Percentiles rank a stretch among this genome's conserved stretches.
phyloP scores from a whole-genome alignment of 352 stramenopile genomes.

The Globisporangium abappressorium region DNA sequence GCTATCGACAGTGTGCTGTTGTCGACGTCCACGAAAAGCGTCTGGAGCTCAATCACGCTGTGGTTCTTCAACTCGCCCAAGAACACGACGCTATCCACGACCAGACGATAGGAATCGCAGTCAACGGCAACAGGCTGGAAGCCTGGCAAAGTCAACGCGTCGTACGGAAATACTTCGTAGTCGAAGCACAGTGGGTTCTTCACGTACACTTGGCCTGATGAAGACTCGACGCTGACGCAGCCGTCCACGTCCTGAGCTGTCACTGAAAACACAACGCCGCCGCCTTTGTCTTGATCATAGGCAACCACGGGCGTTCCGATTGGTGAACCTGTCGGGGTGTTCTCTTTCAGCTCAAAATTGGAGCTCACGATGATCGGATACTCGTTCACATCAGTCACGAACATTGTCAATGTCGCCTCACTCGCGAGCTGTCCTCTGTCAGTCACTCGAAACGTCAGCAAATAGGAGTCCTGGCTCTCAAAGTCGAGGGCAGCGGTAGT shows the following conservation, averaged over 20 bases:
- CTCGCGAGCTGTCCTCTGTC: constrained; percentile 26
- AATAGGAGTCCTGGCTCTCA: constrained; percentile 20
- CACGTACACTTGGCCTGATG: constrained; percentile 41
- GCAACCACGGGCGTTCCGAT: constrained; percentile 17
- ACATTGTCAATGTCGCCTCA: constrained; percentile 31
- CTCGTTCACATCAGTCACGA: constrained; percentile 50
- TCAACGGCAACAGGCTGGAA: constrained; percentile 4
- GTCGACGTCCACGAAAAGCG: neutral
- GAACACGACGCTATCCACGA: constrained; percentile 3
- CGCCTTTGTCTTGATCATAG: constrained; percentile 15
- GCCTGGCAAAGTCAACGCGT: constrained; percentile 11
- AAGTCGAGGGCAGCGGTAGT: constrained; percentile 10
- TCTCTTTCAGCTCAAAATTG: constrained; percentile 30
- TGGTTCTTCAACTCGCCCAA: constrained; percentile 7
- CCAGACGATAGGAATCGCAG: constrained; percentile 1
- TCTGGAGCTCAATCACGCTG: constrained; percentile 7
- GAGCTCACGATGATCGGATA: constrained; percentile 29
- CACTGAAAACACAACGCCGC: constrained; percentile 25
- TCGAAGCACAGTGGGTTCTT: constrained; percentile 40
- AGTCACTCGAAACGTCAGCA: constrained; percentile 25
- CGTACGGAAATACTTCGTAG: constrained; percentile 40
- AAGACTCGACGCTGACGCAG: constrained; percentile 34
- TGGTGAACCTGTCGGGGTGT: constrained; percentile 16
- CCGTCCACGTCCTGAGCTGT: constrained; percentile 30
- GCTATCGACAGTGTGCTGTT: neutral